Evolutionary conservation across 331 rosid species (phyloP).

Genomic region (Quercus tomentella): DNA sequence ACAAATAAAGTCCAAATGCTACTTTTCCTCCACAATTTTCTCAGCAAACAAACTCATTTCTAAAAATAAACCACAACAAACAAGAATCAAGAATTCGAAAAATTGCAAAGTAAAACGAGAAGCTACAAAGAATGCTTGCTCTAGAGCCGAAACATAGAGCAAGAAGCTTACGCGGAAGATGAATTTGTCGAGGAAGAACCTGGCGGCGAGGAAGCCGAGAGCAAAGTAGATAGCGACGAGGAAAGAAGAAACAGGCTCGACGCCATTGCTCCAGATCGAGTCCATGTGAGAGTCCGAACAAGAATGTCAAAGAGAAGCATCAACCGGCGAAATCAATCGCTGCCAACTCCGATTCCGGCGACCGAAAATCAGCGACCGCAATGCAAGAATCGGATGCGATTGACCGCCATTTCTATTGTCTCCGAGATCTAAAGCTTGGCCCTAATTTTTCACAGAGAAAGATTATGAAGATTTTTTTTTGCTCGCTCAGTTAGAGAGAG

Average conservation of each 20-base stretch:
- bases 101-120: background rate
- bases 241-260: conserved; percentile 54
- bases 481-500: too few relatives aligned
- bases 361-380: conserved; percentile 5
- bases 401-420: background rate
- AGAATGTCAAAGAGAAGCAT: conserved; percentile 24
- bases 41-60: background rate
- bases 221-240: conserved; percentile 61
- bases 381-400: background rate
- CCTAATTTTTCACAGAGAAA: background rate
- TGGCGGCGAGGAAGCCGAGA: conserved; percentile 43
- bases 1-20: too few relatives aligned
- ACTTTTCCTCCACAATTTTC: too few relatives aligned
- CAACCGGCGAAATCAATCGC: conserved; percentile 9
- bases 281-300: conserved; percentile 44
- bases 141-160: background rate
- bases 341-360: background rate
- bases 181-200: conserved; percentile 69
- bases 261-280: conserved; percentile 44
- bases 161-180: conserved; percentile 69
- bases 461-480: too few relatives aligned
- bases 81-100: background rate
- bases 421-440: conserved; percentile 16
- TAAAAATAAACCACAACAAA: background rate
- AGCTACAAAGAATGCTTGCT: background rate